Evolutionary conservation across 2,329 filamentous ascomycete genomes (phyloP).

Genomic region (Sclerotiophoma versabilis): DNA sequence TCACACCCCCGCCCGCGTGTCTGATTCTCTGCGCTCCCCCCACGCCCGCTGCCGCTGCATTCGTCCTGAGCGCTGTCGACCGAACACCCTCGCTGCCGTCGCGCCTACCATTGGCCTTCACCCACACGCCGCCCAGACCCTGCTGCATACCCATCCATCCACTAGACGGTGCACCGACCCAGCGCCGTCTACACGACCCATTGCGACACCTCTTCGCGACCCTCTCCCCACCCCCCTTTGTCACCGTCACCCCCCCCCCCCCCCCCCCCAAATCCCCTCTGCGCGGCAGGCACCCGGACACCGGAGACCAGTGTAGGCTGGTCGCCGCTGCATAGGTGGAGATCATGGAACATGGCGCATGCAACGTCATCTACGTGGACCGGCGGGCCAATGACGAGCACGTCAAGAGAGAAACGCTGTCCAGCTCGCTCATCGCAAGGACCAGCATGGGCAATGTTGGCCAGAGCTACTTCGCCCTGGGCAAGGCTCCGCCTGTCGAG

Average conservation of each 20-base stretch:
- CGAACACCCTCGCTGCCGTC: constrained; percentile 12
- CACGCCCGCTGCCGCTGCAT: constrained; percentile 25
- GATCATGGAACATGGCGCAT: constrained; percentile 54
- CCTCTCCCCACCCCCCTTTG: background rate
- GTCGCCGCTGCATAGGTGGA: constrained; percentile 41
- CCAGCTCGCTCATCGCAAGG: constrained; percentile 42
- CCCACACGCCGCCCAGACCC: constrained; percentile 16
- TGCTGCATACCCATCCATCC: constrained; percentile 1
- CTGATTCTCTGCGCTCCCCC: constrained; percentile 21
- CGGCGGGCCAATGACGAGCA: constrained; percentile 52
- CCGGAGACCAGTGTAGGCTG: constrained; percentile 39
- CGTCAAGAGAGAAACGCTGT: constrained; percentile 47
- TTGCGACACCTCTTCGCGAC: constrained; percentile 14
- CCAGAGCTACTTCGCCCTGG: constrained; percentile 46
- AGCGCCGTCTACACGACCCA: constrained; percentile 11
- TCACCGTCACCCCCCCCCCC: constrained; percentile 19
- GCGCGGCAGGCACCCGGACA: constrained; percentile 38
- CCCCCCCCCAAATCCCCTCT: constrained; percentile 30
- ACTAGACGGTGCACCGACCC: no score
- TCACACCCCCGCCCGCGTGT: constrained; percentile 23
- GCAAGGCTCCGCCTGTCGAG: constrained; percentile 42
- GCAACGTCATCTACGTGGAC: constrained; percentile 55
- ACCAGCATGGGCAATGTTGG: constrained; percentile 43
- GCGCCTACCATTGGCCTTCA: constrained; percentile 25
- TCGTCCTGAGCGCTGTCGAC: constrained; percentile 17